Evolutionary conservation across 2,329 filamentous ascomycete genomes (phyloP).

Genomic region (Claviceps sorghi): DNA sequence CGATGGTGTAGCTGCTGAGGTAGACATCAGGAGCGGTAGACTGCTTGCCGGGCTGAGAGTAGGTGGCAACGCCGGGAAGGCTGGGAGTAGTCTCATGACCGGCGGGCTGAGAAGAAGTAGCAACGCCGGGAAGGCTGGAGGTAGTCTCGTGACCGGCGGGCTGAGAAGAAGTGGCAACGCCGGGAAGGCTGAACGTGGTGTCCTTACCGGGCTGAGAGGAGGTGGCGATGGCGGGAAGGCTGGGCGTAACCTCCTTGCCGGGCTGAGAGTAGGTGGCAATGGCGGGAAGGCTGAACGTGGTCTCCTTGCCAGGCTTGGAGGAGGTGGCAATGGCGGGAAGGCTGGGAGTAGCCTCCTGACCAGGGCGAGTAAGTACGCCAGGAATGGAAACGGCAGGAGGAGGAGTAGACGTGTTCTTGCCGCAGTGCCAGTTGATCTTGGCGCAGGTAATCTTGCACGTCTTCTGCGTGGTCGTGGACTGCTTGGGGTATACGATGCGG

Average conservation of each 20-base stretch:
- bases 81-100: too few relatives aligned
- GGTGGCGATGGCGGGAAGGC: background rate
- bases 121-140: background rate
- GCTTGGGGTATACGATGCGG: slow-evolving; percentile 50
- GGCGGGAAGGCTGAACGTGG: background rate
- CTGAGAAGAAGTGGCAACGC: background rate
- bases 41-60: too few relatives aligned
- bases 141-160: slow-evolving; percentile 1
- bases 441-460: slow-evolving; percentile 44
- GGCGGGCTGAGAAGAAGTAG: background rate
- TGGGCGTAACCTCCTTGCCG: slow-evolving; percentile 1
- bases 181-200: background rate
- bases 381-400: background rate
- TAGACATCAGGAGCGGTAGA: too few relatives aligned
- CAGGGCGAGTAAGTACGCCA: background rate
- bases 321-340: background rate
- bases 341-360: background rate
- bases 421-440: slow-evolving; percentile 49
- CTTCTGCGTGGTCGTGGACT: slow-evolving; percentile 36
- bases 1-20: background rate
- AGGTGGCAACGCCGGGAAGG: too few relatives aligned
- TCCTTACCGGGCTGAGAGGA: too few relatives aligned
- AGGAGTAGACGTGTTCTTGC: slow-evolving; percentile 12
- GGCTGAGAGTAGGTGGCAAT: background rate
- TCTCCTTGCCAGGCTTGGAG: slow-evolving; percentile 4